phyloP scores from a whole-genome alignment of 2,329 filamentous ascomycete species.

The Ceratocystis diversiconidia region DNA sequence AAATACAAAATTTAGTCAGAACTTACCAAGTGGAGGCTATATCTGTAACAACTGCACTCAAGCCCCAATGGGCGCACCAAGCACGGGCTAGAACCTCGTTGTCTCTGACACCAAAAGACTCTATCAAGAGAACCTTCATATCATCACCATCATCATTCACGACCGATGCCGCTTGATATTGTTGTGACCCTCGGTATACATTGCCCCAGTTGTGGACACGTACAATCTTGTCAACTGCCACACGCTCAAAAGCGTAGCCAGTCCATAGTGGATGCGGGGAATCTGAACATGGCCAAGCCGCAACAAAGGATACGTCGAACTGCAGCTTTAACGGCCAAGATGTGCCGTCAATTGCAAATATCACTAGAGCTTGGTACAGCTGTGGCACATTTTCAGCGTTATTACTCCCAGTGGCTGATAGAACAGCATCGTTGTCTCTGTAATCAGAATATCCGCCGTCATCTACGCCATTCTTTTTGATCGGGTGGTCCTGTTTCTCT shows the following conservation, averaged over 20 bases:
- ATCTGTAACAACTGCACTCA: slow-evolving; percentile 57
- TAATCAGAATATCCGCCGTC: not conserved
- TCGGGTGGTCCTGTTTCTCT: slow-evolving; percentile 24
- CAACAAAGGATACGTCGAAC: slow-evolving; percentile 52
- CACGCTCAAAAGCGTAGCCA: slow-evolving; percentile 48
- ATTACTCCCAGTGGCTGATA: slow-evolving; percentile 18
- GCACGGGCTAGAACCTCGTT: slow-evolving; percentile 64
- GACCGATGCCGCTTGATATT: slow-evolving; percentile 18
- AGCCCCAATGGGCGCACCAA: slow-evolving; percentile 64
- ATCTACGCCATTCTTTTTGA: slow-evolving; percentile 1
- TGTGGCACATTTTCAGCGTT: slow-evolving; percentile 24
- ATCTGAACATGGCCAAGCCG: slow-evolving; percentile 48
- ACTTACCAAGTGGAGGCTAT: slow-evolving; percentile 51
- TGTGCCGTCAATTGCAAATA: slow-evolving; percentile 48
- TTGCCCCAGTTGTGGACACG: slow-evolving; percentile 51
- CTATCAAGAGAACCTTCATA: slow-evolving; percentile 49
- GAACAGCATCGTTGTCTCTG: not conserved
- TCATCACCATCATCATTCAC: slow-evolving; percentile 20
- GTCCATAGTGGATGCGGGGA: slow-evolving; percentile 58
- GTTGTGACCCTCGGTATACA: slow-evolving; percentile 25
- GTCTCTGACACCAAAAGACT: slow-evolving; percentile 58
- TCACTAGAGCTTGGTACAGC: slow-evolving; percentile 46
- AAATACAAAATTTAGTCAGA: not conserved
- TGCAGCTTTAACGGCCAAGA: slow-evolving; percentile 49
- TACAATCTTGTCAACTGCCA: slow-evolving; percentile 51